Evolutionary conservation across 140 eudicot genomes (phyloP), one percentile per base, ranked within the genome.

Genomic region (Eryngium alpinum): DNA sequence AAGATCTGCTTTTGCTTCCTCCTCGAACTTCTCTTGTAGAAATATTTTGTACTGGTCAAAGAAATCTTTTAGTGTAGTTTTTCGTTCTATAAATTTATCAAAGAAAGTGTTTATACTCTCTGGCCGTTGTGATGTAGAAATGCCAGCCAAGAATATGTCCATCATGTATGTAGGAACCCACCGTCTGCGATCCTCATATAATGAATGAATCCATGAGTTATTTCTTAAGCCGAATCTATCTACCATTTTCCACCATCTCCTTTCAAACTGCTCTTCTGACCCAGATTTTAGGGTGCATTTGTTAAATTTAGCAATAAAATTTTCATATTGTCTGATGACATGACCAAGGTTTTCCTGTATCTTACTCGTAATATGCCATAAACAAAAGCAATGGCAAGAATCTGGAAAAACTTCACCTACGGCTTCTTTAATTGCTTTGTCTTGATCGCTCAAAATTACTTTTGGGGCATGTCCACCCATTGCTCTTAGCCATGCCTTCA

Each of bases 1-100:
- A 43, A 81, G 77, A 87, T 87, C 85, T 49, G 85, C 87, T 81
- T 81, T 80, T 80, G 87, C 85, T 78, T 87, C 89, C 75, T 81
- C 87, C 80, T 87, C 87, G 31, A 34, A 87, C 77, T 81, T 83
- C 75, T 84, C 87, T 28, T 84, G 81, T 13, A 84, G 50, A 80
- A 67, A 63, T 31, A n/a, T 25, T 57, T 84, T 77, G 72, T 83
- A 87, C 49, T 84, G 87, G 81, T 78, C 81, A 5, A 84, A 77
- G 71, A 87, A 84, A 53, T 80, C 87, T 62, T 65, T 78, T 59
- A 87, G 73, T 14, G 78, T 76, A 52, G 84, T 77, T 53, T 87
- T 81, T 6, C 84, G 75, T 60, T 76, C 79, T 49, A 87, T 59
- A 59, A 46, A 72, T 52, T 78, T 87, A 81, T 84, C 89, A 80